These are phyloP conservation scores for Penicillium hordei DNA, from an alignment of 2,329 filamentous ascomycete species.

Conservation along the genomic window DNA sequence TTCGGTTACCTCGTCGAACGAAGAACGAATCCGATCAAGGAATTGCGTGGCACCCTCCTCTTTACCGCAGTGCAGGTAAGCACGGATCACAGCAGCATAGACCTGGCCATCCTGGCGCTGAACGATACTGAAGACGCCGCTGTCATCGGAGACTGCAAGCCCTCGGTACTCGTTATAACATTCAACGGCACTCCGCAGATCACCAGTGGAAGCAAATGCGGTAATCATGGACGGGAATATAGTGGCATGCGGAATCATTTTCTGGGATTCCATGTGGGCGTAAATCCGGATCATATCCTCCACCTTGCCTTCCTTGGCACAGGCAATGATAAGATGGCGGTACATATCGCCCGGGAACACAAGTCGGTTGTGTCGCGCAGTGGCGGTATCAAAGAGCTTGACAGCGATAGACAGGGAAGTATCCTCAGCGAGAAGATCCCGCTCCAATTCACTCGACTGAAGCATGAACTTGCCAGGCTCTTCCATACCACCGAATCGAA, in stretches of 20 bases:
- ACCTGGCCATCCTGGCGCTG: constrained; percentile 78
- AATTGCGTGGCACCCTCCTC: constrained; percentile 81
- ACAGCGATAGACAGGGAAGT: constrained; percentile 82
- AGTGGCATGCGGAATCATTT: constrained; percentile 71
- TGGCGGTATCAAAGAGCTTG: constrained; percentile 78
- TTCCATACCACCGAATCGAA: constrained; percentile 81
- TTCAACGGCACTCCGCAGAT: constrained; percentile 84
- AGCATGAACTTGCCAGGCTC: constrained; percentile 84
- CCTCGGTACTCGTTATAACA: constrained; percentile 94
- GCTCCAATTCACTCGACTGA: constrained; percentile 80
- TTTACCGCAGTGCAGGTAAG: constrained; percentile 80
- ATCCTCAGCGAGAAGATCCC: constrained; percentile 82
- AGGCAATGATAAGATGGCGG: constrained; percentile 79
- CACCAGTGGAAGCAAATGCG: constrained; percentile 79
- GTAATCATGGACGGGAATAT: constrained; percentile 93
- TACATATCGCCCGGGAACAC: constrained; percentile 80
- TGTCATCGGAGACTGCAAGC: constrained; percentile 81
- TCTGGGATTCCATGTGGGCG: constrained; percentile 82
- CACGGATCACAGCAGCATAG: constrained; percentile 87
- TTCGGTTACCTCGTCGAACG: constrained; percentile 48
- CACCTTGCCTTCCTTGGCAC: constrained; percentile 75
- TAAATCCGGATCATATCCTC: constrained; percentile 89
- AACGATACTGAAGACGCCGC: constrained; percentile 65
- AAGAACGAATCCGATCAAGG: constrained; percentile 71
- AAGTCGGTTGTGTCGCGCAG: constrained; percentile 58